Percentiles rank a stretch among this genome's conserved stretches.
Conservation (phyloP, 2,329 filamentous ascomycete genomes). For the Fusarium pseudograminearum region DNA sequence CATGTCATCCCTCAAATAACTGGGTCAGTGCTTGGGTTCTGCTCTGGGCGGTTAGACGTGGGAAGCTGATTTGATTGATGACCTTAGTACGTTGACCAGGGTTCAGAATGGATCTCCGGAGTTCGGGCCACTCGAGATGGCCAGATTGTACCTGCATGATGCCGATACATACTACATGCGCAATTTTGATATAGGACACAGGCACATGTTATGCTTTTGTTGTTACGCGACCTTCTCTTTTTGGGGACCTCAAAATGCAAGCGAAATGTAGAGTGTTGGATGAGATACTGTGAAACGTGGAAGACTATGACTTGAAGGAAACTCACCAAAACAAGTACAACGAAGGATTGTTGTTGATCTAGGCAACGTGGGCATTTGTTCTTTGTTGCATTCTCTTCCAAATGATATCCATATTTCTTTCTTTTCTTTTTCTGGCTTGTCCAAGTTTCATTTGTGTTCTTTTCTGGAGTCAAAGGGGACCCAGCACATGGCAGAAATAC, state of each 20-base stretch:
- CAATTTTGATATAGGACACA: constrained; percentile 37
- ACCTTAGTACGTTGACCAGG: constrained; percentile 11
- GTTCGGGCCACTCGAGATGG: constrained; percentile 41
- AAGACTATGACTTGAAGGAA: constrained; percentile 2
- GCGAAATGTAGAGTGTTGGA: constrained; percentile 11
- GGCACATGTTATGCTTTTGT: constrained; percentile 19
- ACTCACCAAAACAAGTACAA: background rate
- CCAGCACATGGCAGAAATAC: constrained; percentile 29
- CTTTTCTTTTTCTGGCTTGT: constrained; percentile 22
- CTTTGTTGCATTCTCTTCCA: constrained; percentile 20
- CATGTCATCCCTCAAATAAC: constrained; percentile 12
- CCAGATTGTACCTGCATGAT: constrained; percentile 47
- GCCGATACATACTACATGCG: constrained; percentile 23
- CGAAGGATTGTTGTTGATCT: background rate
- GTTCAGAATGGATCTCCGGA: constrained; percentile 42
- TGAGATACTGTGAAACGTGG: constrained; percentile 19
- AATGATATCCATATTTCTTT: constrained; percentile 21
- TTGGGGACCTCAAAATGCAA: constrained; percentile 11
- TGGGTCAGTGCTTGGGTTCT: constrained; percentile 20
- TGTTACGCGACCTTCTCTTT: constrained; percentile 24
- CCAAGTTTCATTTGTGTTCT: constrained; percentile 12
- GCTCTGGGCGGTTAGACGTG: constrained; percentile 28
- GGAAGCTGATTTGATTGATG: constrained; percentile 13
- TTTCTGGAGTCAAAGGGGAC: constrained; percentile 14
- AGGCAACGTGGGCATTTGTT: constrained; percentile 7